Base-by-base conservation (phyloP, 2,329 filamentous ascomycete species). In the Exophiala phaeomuriformis region DNA sequence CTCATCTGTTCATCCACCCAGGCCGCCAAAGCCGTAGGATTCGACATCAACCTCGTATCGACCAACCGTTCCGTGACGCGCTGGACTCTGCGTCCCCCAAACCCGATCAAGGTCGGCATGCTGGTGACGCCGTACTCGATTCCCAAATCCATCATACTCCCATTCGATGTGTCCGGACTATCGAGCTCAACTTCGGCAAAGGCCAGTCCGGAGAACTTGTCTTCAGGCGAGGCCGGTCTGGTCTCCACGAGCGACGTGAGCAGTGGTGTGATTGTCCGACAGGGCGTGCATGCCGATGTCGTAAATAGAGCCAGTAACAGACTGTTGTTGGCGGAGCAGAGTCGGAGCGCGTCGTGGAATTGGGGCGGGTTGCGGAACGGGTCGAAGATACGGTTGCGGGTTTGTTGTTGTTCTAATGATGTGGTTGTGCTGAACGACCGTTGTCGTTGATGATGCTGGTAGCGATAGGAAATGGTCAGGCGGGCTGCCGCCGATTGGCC, bases 161-260 rank as follows among this genome's bases (percentile, higher is more conserved):
- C 61, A 48, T 59, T 55, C 35, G 55, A 57, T n/a, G n/a, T 77
- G 50, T 62, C 61, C 12, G 61, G 57, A 29, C 53, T 57, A 46
- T 63, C 61, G 9, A 63, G 52, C 41, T 62, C 57, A 6, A 63
- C 41, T 42, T 63, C 61, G 12, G 61, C 61, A 39, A 63, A 58
- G 1, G 59, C 58, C n/a, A 63, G 53, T 2, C 36, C 39, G 5
- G 57, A 53, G 44, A 52, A 63, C 27, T 48, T 54, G 12, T 63
- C 61, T 19, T 44, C 51, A 1, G 53, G 48, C 5, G 47, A 49
- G 4, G 50, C 46, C 10, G 55, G 49, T 1, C 61, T 55, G 6
- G 56, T 56, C 30, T 59, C 52, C 35, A 63, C 49, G 2, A 63
- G 43, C 3, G 55, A 58, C 4, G 53, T 55, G 9, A 63, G 51